phyloP scores from a whole-genome alignment of 805 yeast genomes.

The Candida parachauliodes region DNA sequence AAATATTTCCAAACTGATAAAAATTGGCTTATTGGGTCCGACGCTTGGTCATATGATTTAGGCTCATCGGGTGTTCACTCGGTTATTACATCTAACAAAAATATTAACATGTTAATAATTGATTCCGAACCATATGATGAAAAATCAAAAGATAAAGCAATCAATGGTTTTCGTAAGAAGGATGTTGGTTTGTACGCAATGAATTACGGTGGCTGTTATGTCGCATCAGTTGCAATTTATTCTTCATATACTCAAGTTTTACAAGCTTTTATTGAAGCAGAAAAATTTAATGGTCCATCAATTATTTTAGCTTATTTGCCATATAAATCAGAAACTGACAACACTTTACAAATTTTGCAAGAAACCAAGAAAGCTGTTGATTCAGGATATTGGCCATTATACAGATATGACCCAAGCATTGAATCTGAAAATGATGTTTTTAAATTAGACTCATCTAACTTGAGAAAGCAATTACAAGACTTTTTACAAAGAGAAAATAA shows the following conservation, averaged over 20 bases:
- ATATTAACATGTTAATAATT: conserved; percentile 79
- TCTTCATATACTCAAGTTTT: conserved; percentile 90
- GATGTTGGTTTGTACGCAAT: conserved; percentile 93
- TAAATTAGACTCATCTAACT: conserved; percentile 78
- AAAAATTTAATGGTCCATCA: conserved; percentile 84
- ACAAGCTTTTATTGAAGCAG: conserved; percentile 88
- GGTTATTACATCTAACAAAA: conserved; percentile 68
- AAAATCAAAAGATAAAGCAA: conserved; percentile 23
- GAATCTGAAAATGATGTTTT: conserved; percentile 55
- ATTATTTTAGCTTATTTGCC: conserved; percentile 89
- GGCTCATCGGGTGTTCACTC: conserved; percentile 91
- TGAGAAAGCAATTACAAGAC: conserved; percentile 69
- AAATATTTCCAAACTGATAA: conserved; percentile 47
- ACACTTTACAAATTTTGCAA: conserved; percentile 70
- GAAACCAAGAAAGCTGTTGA: conserved; percentile 90
- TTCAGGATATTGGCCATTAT: conserved; percentile 95
- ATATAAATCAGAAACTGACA: conserved; percentile 56
- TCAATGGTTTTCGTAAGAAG: conserved; percentile 65
- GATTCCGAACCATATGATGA: conserved; percentile 73
- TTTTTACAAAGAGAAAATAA: conserved; percentile 90
- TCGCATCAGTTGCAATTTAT: conserved; percentile 91
- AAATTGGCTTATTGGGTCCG: conserved; percentile 89
- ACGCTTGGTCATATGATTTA: conserved; percentile 90
- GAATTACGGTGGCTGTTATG: conserved; percentile 86
- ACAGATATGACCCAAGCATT: conserved; percentile 71